Evolutionary conservation across 352 stramenopile species (phyloP), one percentile per base, ranked within the genome.

Genomic region (Phytophthora constricta): DNA sequence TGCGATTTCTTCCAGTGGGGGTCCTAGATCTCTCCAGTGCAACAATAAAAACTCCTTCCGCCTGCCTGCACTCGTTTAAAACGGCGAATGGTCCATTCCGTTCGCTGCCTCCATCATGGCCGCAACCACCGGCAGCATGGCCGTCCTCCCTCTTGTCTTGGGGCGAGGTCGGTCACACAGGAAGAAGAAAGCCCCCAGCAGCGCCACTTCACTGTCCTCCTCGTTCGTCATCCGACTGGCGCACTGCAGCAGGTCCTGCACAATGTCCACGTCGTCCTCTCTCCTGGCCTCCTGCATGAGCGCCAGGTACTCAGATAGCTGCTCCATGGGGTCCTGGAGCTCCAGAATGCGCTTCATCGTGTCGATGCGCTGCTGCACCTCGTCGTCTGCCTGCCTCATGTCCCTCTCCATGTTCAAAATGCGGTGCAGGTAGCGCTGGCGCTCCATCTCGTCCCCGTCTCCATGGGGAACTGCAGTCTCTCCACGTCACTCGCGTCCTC

Each of bases 1-100:
- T 98, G 93, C 56, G 77, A 84, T 62, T 97, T 97, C 75, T 99
- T 99, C 78, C 67, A 97, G 70, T 98, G 96, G 96, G 82, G 78
- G 14, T 66, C 75, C 23, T 82, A 82, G 57, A 56, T 55, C 8
- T n/a, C 9, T 60, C 33, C 41, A 51, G 19, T 26, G n/a, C 39
- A n/a, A n/a, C n/a, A n/a, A n/a, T n/a, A n/a, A n/a, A n/a, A n/a
- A n/a, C n/a, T n/a, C 20, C 26, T 49, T 28, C 31, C 27, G 14
- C 27, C 20, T 58, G 42, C 26, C 9, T 49, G 55, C 43, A 68
- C 10, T 42, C 26, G 2, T 16, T 58, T 54, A 77, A 22, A 75
- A 73, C 3, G 64, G 54, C 46, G 66, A 33, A n/a, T 78, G 68
- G 49, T 80, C 66, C 43, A 82, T 51, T 23, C 56, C 60, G 28